Conservation (phyloP, 2,329 filamentous ascomycete species). For the Talaromyces atroroseus region DNA sequence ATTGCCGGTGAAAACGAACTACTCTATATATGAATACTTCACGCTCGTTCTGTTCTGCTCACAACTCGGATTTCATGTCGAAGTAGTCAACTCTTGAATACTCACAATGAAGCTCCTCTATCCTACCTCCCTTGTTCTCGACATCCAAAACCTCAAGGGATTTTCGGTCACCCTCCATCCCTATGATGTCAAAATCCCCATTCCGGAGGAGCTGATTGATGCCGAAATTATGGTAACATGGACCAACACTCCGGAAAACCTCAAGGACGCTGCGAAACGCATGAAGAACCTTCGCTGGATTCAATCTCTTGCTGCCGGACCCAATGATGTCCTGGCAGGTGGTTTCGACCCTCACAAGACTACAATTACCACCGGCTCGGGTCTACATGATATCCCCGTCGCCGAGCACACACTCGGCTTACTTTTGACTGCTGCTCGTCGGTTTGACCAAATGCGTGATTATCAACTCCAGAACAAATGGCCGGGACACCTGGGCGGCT, state of each 20-base stretch:
- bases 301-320: constrained; percentile 61
- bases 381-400: constrained; percentile 60
- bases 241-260: constrained; percentile 55
- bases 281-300: constrained; percentile 59
- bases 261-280: constrained; percentile 51
- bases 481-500: constrained; percentile 58
- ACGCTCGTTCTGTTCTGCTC: neutral
- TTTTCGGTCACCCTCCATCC: constrained; percentile 54
- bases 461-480: constrained; percentile 53
- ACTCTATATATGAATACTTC: neutral
- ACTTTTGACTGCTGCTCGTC: constrained; percentile 38
- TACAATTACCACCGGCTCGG: constrained; percentile 56
- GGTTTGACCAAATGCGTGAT: constrained; percentile 55
- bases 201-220: constrained; percentile 55
- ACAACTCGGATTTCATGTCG: neutral
- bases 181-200: constrained; percentile 54
- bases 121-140: constrained; percentile 57
- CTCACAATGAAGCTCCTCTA: constrained; percentile 56
- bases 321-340: constrained; percentile 59
- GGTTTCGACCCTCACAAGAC: constrained; percentile 53
- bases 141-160: constrained; percentile 52
- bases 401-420: constrained; percentile 60
- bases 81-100: neutral
- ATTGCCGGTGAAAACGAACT: neutral
- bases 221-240: constrained; percentile 59